Evolutionary conservation across 257 asterid species (phyloP), one percentile per base, ranked within the genome.

Genomic region (Asclepias syriaca): DNA sequence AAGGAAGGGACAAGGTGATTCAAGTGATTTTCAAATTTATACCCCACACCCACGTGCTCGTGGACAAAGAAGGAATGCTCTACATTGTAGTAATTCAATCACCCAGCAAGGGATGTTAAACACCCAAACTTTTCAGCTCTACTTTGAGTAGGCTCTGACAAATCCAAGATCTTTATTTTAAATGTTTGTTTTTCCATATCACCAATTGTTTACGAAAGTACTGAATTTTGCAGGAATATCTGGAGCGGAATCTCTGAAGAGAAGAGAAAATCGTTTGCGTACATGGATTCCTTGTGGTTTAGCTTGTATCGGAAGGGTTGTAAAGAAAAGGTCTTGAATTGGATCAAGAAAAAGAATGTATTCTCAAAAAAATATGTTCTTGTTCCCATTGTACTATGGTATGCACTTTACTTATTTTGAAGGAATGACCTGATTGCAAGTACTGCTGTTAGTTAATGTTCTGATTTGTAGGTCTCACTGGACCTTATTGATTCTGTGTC

Each of bases 401-500:
- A 87, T 59, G 88, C 54, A 60, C 74, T 81, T 64, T 61, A 43
- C 48, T 1, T 43, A 18, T 64, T 58, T 68, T 53, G 40, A 43
- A 51, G 46, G 29, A 51, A 53, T 66, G 9, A 22, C 27, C 46
- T 8, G 18, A 49, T 53, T 43, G 40, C 22, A 56, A 22, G n/a
- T 32, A 37, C 19, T 40, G 48, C 14, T 71, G 29, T 24, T n/a
- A n/a, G n/a, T 24, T 24, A 39, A 13, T 54, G 56, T 65, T 77
- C 75, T 14, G 56, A 75, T 70, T 66, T 60, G 65, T 72, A 91
- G 96, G 97, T 74, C 79, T 54, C 95, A 89, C 75, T 91, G 96
- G 97, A 84, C 78, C 84, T 96, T 91, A 43, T 81, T 91, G 63
- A 91, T 91, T 82, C 79, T 86, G 48, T 91, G 97, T 74, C 83